Conservation (phyloP, 176 grass and related monocot genomes). For the Juncus inflexus region DNA sequence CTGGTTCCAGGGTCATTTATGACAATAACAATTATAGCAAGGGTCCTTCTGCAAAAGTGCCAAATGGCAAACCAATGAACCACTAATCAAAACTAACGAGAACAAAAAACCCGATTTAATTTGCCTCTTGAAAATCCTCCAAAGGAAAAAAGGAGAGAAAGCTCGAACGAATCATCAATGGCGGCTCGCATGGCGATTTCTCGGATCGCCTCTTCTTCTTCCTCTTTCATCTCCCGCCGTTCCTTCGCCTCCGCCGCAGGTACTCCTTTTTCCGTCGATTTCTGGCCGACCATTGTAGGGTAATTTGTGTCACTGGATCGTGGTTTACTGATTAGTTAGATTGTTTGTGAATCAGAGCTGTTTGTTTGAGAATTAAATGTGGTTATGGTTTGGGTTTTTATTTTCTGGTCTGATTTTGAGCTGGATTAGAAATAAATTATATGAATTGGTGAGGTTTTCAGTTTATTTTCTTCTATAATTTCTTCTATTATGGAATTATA, state of each 20-base stretch:
- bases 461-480: neutral
- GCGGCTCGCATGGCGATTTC: slow-evolving; percentile 14
- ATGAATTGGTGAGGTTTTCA: neutral
- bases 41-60: neutral
- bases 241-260: slow-evolving; percentile 18
- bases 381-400: neutral
- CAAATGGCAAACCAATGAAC: neutral
- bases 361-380: neutral
- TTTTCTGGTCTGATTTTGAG: neutral
- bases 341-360: neutral
- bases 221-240: slow-evolving; percentile 1
- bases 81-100: neutral
- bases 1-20: too few relatives aligned
- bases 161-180: slow-evolving; percentile 6
- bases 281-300: neutral
- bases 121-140: neutral
- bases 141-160: too few relatives aligned
- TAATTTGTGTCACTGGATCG: neutral
- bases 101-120: neutral
- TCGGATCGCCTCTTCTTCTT: slow-evolving; percentile 1
- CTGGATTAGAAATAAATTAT: neutral
- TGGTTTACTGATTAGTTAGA: neutral
- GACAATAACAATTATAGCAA: neutral
- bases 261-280: neutral
- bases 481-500: too few relatives aligned